Base-by-base conservation (phyloP, 2,329 filamentous ascomycete genomes). In the Zasmidium cellare region DNA sequence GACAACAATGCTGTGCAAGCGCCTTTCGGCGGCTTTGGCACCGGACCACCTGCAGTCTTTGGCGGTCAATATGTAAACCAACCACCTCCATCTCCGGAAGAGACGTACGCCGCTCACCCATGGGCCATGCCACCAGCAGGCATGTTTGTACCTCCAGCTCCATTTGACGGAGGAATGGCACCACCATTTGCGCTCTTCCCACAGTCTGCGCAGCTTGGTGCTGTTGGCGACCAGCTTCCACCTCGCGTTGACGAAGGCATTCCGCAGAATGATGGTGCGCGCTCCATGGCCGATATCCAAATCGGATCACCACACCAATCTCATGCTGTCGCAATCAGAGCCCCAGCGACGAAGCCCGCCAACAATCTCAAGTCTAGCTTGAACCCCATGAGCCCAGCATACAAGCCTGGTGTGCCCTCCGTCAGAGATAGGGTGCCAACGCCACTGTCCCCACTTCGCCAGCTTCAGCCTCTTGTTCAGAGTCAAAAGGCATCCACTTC, bases 301-400 rank as follows among this genome's bases (percentile, higher is more conserved):
- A 56, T 65, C 19, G 25, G 57, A 3, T 66, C 68, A 16, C 64
- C 64, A 20, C 55, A 60, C 31, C 66, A 66, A 24, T 68, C 66
- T 3, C 69, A 63, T 51, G 72, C 72, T 22, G 46, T 74, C 38
- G 64, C 69, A n/a, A 73, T 74, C 64, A 73, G 67, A 55, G 64
- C 65, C 16, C 72, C 72, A 11, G 67, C 68, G 28, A 49, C 55
- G 12, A 71, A 66, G 58, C 46, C 58, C 9, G 47, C 58, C 18
- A 55, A 55, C 22, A 58, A 62, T 19, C 31, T 61, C 24, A 73
- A 71, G 53, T 73, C 71, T 24, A 63, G 48, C 19, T 64, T 75
- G 55, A 74, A 75, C 54, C 73, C 73, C 7, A 74, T 72, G 70
- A 75, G 73, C 51, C 73, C 73, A 24, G 70, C 66, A 23, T 75